Conservation (phyloP, 2,329 filamentous ascomycete genomes). For the Beauveria sp. region DNA sequence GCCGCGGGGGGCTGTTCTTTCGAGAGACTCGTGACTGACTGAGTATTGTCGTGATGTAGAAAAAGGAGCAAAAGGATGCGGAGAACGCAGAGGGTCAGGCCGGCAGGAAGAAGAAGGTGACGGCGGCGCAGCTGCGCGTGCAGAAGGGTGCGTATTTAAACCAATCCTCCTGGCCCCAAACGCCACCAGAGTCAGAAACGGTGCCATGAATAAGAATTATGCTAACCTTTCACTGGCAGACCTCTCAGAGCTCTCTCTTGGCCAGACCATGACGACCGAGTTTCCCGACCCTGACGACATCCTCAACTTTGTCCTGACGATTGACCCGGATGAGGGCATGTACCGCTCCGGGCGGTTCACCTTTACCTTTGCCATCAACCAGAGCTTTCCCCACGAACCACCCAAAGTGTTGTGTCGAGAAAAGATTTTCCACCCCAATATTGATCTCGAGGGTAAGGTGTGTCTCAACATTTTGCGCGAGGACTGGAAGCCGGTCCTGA, state of each 20-base stretch:
- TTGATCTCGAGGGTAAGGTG: slow-evolving; percentile 94
- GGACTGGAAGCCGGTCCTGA: slow-evolving; percentile 98
- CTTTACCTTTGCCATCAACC: slow-evolving; percentile 87
- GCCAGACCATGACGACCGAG: slow-evolving; percentile 70
- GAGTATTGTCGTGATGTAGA: slow-evolving; percentile 43
- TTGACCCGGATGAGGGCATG: slow-evolving; percentile 77
- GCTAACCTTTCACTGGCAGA: slow-evolving; percentile 39
- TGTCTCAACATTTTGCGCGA: slow-evolving; percentile 95
- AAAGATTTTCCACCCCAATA: slow-evolving; percentile 99
- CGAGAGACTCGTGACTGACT: slow-evolving; percentile 14
- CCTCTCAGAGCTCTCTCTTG: slow-evolving; percentile 72
- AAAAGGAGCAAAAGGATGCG: slow-evolving; percentile 94
- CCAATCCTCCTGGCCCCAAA: background rate
- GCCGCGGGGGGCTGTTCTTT: background rate
- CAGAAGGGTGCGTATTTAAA: slow-evolving; percentile 65
- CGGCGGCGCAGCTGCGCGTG: slow-evolving; percentile 86
- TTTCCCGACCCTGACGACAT: slow-evolving; percentile 82
- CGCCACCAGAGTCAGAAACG: background rate
- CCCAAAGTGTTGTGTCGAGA: slow-evolving; percentile 95
- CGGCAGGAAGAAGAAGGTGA: slow-evolving; percentile 97
- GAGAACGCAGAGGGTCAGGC: slow-evolving; percentile 69
- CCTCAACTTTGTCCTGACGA: slow-evolving; percentile 73
- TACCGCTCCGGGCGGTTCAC: slow-evolving; percentile 85
- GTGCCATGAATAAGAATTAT: no score
- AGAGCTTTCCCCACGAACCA: slow-evolving; percentile 94